Conservation (phyloP, 495 filamentous ascomycete genomes). For the Penicillium verhagenii region DNA sequence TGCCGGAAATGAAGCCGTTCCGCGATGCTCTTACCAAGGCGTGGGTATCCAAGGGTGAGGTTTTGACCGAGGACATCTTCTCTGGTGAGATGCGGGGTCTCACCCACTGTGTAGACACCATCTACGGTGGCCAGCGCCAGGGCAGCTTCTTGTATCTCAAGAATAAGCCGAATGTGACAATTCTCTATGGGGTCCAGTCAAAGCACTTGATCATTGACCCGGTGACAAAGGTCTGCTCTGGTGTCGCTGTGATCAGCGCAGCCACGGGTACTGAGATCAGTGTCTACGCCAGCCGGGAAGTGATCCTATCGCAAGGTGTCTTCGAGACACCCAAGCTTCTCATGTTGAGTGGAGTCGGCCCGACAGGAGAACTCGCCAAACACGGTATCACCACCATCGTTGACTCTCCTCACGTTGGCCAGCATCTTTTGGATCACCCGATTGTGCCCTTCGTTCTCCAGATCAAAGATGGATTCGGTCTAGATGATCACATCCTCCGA, state of each 20-base stretch:
- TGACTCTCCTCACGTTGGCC: constrained; percentile 50
- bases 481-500: constrained; percentile 56
- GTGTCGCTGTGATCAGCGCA: constrained; percentile 50
- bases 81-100: constrained; percentile 56
- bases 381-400: constrained; percentile 47
- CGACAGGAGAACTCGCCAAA: constrained; percentile 41
- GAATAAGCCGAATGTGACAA: constrained; percentile 55
- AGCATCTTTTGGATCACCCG: constrained; percentile 59
- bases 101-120: constrained; percentile 52
- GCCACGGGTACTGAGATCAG: constrained; percentile 12
- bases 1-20: constrained; percentile 53
- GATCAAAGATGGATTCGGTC: constrained; percentile 53
- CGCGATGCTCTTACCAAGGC: constrained; percentile 54
- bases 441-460: constrained; percentile 54
- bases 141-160: constrained; percentile 51
- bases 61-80: constrained; percentile 54
- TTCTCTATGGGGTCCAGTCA: constrained; percentile 47
- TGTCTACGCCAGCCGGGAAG: constrained; percentile 42
- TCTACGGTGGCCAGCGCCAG: constrained; percentile 57
- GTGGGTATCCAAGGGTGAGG: constrained; percentile 55
- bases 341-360: constrained; percentile 47
- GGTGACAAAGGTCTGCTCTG: constrained; percentile 27
- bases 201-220: constrained; percentile 54
- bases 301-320: constrained; percentile 45
- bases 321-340: constrained; percentile 49